A percentile compares a stretch with the other conserved stretches of the same genome.
phyloP scores from a whole-genome alignment of 2,329 filamentous ascomycete genomes.

The Fusarium brachygibbosum region DNA sequence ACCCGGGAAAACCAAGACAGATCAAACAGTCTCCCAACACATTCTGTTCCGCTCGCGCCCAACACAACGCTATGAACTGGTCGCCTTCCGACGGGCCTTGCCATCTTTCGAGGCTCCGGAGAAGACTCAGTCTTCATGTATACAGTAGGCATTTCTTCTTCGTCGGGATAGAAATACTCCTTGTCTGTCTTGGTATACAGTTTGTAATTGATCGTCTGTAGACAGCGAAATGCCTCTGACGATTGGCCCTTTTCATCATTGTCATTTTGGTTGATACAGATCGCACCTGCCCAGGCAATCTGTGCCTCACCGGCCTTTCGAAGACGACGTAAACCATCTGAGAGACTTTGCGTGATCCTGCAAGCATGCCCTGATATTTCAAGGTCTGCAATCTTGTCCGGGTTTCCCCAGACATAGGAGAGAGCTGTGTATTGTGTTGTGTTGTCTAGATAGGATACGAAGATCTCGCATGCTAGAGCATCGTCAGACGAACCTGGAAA shows the following conservation, averaged over 20 bases:
- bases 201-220: slow-evolving; percentile 16
- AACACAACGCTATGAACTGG: slow-evolving; percentile 5
- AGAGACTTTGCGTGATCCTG: slow-evolving; percentile 10
- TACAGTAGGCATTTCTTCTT: not conserved
- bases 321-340: slow-evolving; percentile 7
- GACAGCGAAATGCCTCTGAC: slow-evolving; percentile 13
- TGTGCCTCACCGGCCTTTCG: not conserved
- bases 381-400: not conserved
- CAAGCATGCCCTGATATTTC: not conserved
- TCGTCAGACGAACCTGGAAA: not conserved
- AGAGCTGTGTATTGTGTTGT: slow-evolving; percentile 8
- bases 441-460: slow-evolving; percentile 7
- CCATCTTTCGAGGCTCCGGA: not conserved
- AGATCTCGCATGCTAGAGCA: slow-evolving; percentile 7
- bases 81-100: not conserved
- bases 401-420: not conserved
- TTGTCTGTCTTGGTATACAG: slow-evolving; percentile 6
- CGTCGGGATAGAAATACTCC: not conserved
- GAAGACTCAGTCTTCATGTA: not conserved
- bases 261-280: slow-evolving; percentile 24
- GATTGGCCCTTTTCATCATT: slow-evolving; percentile 16
- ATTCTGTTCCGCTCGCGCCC: not conserved
- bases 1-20: slow-evolving; percentile 21
- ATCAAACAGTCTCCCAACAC: not conserved
- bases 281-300: slow-evolving; percentile 5